Evolutionary conservation across 441 rosid genomes (phyloP), one percentile per base, ranked within the genome.

Genomic region (Pelargonium myrrhifolium): DNA sequence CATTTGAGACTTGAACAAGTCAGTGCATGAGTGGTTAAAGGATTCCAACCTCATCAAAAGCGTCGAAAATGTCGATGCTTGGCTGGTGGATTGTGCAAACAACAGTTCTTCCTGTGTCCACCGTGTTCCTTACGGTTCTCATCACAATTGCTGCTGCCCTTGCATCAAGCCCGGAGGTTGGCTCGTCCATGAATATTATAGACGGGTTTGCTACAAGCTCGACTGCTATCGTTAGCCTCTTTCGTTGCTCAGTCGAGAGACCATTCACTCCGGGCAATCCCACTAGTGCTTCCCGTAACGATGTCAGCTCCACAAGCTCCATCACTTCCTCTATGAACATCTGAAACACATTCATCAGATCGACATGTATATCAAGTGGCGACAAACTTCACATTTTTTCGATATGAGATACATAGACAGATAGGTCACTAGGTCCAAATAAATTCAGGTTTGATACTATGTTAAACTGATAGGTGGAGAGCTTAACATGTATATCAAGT

Each of bases 191-290:
- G 35, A 58, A 58, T 58, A 58, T 58, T 9, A 58, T 58, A 58
- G 62, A 58, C 10, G 62, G 62, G 62, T 58, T 58, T 21, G 62
- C 62, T 0, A 58, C 62, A 9, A 58, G 62, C 62, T 58, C 62
- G 3, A 58, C 62, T 10, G 62, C 35, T 2, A 58, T 58, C 1
- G 62, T 58, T 4, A 58, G 15, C 62, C 62, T 58, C 62, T 89
- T 89, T 10, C 62, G 62, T 4, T 58, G 62, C 62, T 58, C 62
- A 1, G 62, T 58, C 9, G 62, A 58, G 15, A 58, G 35, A 58
- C 62, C 62, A 10, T 58, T 58, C 2, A 58, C 62, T 22, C 62
- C 62, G 0, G 62, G 62, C 62, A 58, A 58, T 11, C 62, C 62
- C 3, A 58, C 62, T 3, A 58, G 35, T 3, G 62, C 62, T 22